These are phyloP conservation scores for Dictyostelium firmibasis DNA, from an alignment of 78 protist genomes.

Conservation along the genomic window DNA sequence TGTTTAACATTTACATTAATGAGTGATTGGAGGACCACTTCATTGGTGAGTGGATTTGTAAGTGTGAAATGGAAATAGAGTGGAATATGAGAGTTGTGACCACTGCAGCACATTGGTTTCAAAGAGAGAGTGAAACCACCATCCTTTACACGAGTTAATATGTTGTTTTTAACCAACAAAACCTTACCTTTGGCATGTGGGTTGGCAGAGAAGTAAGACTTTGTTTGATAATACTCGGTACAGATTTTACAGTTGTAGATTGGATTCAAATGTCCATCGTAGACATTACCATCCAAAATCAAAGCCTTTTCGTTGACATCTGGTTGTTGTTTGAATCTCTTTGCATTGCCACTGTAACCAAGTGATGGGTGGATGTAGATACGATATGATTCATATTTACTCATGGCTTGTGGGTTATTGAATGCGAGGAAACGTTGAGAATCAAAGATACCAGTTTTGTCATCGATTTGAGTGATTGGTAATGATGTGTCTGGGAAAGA, in stretches of 20 bases:
- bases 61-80: conserved; percentile 67
- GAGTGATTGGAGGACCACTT: conserved; percentile 42
- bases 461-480: conserved; percentile 14
- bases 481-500: neutral
- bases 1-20: conserved; percentile 67
- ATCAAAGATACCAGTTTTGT: neutral
- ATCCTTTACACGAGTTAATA: conserved; percentile 59
- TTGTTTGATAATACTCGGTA: conserved; percentile 73
- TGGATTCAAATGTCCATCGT: conserved; percentile 70
- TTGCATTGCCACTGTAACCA: conserved; percentile 74
- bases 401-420: neutral
- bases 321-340: conserved; percentile 67
- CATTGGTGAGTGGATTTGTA: conserved; percentile 50
- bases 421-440: neutral
- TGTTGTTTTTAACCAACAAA: conserved; percentile 52
- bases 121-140: conserved; percentile 41
- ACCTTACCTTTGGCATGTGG: conserved; percentile 75
- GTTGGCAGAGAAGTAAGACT: conserved; percentile 68
- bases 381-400: conserved; percentile 30
- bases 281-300: conserved; percentile 60
- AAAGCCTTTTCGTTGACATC: conserved; percentile 61
- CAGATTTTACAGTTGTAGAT: conserved; percentile 69
- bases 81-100: conserved; percentile 69
- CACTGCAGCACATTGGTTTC: conserved; percentile 77
- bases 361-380: conserved; percentile 71